Conservation (phyloP, 2,329 filamentous ascomycete species). For the Diaporthe caulivora region DNA sequence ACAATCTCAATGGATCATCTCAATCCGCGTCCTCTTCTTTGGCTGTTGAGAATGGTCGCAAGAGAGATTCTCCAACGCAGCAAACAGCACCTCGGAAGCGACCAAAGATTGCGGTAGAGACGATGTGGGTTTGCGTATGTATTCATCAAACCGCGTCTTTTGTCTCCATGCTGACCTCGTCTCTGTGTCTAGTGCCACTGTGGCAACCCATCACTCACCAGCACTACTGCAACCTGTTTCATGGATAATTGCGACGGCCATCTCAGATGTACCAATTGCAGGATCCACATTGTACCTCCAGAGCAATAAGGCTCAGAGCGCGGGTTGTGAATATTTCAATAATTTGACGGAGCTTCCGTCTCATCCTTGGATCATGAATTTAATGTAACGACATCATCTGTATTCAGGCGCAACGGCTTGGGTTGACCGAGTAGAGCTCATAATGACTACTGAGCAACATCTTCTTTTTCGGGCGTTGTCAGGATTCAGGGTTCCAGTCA, state of each 20-base stretch:
- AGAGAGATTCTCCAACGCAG: slow-evolving; percentile 19
- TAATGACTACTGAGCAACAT: not conserved
- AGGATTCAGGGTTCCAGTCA: not conserved
- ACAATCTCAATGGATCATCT: slow-evolving; percentile 29
- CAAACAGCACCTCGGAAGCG: slow-evolving; percentile 21
- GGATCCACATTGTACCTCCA: not conserved
- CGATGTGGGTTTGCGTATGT: slow-evolving; percentile 39
- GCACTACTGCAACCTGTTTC: slow-evolving; percentile 30
- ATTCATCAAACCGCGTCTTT: too few relatives aligned
- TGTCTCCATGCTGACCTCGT: slow-evolving; percentile 14
- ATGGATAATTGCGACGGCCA: slow-evolving; percentile 33
- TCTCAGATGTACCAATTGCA: slow-evolving; percentile 31
- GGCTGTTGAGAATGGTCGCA: not conserved
- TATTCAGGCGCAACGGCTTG: slow-evolving; percentile 7
- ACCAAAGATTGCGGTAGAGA: slow-evolving; percentile 1
- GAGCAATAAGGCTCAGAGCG: not conserved
- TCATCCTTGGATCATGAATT: not conserved
- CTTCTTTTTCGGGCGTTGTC: not conserved
- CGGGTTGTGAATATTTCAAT: not conserved
- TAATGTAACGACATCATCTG: not conserved
- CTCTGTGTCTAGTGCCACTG: slow-evolving; percentile 30
- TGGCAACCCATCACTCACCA: slow-evolving; percentile 26
- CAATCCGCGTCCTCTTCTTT: slow-evolving; percentile 10
- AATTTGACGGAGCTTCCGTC: not conserved
- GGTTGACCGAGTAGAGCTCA: not conserved